A percentile compares a stretch with the other conserved stretches of the same genome.
Conservation (phyloP, 805 yeast species). For the Ogataea philodendri region DNA sequence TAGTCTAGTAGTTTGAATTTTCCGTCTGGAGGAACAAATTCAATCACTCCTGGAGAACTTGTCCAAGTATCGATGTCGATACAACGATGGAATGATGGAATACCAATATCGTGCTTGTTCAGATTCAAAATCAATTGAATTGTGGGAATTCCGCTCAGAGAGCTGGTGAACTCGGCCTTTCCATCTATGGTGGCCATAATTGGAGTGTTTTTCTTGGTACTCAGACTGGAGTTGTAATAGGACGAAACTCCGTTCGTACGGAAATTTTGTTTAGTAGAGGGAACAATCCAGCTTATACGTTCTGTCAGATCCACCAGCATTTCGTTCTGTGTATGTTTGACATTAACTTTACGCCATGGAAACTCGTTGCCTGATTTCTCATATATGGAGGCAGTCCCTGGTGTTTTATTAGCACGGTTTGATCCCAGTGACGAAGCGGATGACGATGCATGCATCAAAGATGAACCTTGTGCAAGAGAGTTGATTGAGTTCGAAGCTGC, state of each 20-base stretch:
- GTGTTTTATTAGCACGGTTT: conserved; percentile 10
- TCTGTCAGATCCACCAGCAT: conserved; percentile 82
- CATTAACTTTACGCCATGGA: conserved; percentile 80
- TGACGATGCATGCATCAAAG: conserved; percentile 20
- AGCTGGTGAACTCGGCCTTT: conserved; percentile 56
- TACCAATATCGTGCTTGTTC: conserved; percentile 46
- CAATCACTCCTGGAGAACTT: conserved; percentile 43
- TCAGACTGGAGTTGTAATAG: conserved; percentile 30
- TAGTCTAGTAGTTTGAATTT: conserved; percentile 61
- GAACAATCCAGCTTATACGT: conserved; percentile 52
- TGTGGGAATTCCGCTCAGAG: conserved; percentile 76
- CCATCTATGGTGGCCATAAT: conserved; percentile 62
- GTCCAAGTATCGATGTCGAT: conserved; percentile 56
- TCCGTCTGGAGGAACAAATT: conserved; percentile 91
- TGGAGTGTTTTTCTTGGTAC: conserved; percentile 31
- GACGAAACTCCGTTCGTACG: conserved; percentile 20
- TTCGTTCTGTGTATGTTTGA: conserved; percentile 78
- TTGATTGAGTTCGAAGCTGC: conserved; percentile 32
- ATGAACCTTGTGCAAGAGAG: conserved; percentile 28
- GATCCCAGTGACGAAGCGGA: conserved; percentile 17
- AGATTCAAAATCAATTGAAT: conserved; percentile 55
- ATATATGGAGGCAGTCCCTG: conserved; percentile 21
- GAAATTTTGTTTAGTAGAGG: conserved; percentile 26
- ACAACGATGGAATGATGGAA: conserved; percentile 71
- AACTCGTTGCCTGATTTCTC: conserved; percentile 38